phyloP scores from a whole-genome alignment of 305 asterid species.

The Vinca major region DNA sequence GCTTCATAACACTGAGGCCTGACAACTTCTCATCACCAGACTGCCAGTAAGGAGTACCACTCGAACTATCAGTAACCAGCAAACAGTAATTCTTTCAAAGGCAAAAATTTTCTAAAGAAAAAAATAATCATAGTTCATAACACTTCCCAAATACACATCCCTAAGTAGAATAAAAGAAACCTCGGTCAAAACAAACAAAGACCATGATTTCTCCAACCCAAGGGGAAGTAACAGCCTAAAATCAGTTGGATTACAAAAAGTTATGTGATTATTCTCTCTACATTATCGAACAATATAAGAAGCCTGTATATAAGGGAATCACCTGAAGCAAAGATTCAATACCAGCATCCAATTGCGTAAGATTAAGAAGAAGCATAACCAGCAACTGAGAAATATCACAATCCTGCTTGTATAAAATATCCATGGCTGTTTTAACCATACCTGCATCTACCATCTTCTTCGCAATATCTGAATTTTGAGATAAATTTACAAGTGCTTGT shows the following conservation, averaged over 20 bases:
- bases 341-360: conserved; percentile 78
- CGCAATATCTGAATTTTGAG: conserved; percentile 58
- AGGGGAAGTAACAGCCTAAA: not conserved
- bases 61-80: conserved; percentile 10
- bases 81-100: not conserved
- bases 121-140: not conserved
- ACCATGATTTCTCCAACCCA: not conserved
- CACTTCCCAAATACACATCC: not conserved
- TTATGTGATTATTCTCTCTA: not conserved
- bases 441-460: conserved; percentile 57
- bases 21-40: conserved; percentile 70
- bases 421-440: conserved; percentile 52
- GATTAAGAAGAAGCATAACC: conserved; percentile 87
- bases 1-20: conserved; percentile 76
- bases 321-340: conserved; percentile 88
- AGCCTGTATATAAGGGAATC: conserved; percentile 13
- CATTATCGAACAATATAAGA: not conserved
- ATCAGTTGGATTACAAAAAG: not conserved
- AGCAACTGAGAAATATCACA: conserved; percentile 51
- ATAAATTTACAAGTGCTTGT: conserved; percentile 81
- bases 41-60: conserved; percentile 34
- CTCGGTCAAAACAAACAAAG: not conserved
- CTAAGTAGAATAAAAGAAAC: not conserved
- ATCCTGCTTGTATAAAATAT: conserved; percentile 51
- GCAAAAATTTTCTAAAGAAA: too few species aligned